Evolutionary conservation across 1,284 basidiomycete genomes (phyloP), one percentile per base, ranked within the genome.

Genomic region (Takashimella tepidaria): DNA sequence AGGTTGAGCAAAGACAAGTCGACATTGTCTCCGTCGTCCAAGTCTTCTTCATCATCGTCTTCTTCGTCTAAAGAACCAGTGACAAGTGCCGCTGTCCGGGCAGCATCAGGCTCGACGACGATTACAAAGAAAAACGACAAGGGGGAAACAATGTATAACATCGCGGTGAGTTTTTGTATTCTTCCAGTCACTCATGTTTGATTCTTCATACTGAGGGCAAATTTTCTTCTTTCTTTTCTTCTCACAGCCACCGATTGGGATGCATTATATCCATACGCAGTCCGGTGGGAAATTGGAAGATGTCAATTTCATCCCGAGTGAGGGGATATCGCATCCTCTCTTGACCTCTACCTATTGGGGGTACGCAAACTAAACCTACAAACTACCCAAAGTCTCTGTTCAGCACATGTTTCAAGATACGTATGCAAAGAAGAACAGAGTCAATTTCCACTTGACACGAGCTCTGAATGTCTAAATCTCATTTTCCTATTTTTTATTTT

Each of bases 21-120:
- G 31, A 8, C 31, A 16, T 37, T 16, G 16, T 37, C 31, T 37
- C 16, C 31, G 6, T 54, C 58, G 8, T 54, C 50, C 11, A 51
- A 51, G 10, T 50, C 54, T 13, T 55, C 53, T 6, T 49, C 40
- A 43, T 41, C 49, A 11, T 51, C 58, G 21, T 51, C 49, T 20
- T 50, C 50, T 1, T 48, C 56, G 8, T 51, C 50, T 4, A 51
- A 20, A 46, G 42, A 44, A 20, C 19, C 24, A 20, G 45, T 25
- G 12, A 46, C 45, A 5, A 21, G 19, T 24, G 45, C 19, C 13
- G 45, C 45, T 20, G 24, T 46, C 22, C 19, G 24, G 19, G 24
- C 22, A 24, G 45, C 45, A 5, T 19, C 45, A 24, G 45, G 45
- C 5, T 46, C 45, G 12, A 46, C 13, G 22, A 46, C 45, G 19